Evolutionary conservation across 139 green algal genomes (phyloP).

Genomic region (Asterochloris sp.): DNA sequence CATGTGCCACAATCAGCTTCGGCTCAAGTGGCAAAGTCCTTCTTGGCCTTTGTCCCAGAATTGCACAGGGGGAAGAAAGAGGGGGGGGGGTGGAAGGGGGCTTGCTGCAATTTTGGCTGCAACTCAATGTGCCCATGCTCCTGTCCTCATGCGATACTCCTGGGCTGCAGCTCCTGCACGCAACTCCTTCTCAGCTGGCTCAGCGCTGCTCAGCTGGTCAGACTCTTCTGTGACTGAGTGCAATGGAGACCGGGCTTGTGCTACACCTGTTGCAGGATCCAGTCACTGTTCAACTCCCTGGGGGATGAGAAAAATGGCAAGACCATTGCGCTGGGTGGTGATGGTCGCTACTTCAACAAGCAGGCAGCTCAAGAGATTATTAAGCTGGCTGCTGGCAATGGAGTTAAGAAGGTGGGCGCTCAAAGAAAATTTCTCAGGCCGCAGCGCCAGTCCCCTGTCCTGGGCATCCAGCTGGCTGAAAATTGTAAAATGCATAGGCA

Average conservation of each 20-base stretch:
- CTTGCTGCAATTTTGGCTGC: no score
- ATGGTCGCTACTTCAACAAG: slow-evolving; percentile 99
- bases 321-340: slow-evolving; percentile 90
- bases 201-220: neutral
- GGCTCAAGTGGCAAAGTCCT: no score
- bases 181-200: no score
- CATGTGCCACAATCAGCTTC: no score
- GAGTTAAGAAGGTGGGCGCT: slow-evolving; percentile 48
- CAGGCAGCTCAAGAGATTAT: slow-evolving; percentile 96
- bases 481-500: neutral
- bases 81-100: no score
- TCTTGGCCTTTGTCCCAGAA: no score
- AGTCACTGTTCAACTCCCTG: slow-evolving; percentile 90
- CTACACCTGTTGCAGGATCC: slow-evolving; percentile 55
- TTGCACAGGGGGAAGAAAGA: no score
- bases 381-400: slow-evolving; percentile 90
- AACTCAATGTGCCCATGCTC: no score
- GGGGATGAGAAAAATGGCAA: slow-evolving; percentile 84
- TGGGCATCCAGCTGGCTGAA: neutral
- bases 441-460: no score
- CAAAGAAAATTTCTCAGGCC: neutral
- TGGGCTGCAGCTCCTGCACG: neutral
- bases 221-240: neutral
- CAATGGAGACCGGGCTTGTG: neutral
- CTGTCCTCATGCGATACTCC: neutral